Conservation (phyloP, 495 filamentous ascomycete genomes). For the Penicillium daleae region DNA sequence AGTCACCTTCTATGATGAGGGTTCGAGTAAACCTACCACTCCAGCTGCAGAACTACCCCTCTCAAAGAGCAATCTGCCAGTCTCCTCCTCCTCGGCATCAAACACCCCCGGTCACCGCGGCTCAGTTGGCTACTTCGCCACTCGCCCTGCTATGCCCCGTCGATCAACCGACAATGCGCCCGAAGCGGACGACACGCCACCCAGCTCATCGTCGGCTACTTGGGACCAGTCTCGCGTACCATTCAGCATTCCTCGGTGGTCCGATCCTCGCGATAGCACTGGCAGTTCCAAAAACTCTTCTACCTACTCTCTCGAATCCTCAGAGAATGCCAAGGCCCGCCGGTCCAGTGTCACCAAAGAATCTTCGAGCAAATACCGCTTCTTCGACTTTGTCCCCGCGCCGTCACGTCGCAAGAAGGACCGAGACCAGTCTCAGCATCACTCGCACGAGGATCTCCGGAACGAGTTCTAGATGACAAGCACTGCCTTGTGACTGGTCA, state of each 20-base stretch:
- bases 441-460: conserved; percentile 44
- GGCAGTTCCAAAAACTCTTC: conserved; percentile 54
- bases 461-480: conserved; percentile 38
- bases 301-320: conserved; percentile 50
- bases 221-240: conserved; percentile 53
- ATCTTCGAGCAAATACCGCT: conserved; percentile 51
- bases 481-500: conserved; percentile 2
- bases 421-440: conserved; percentile 44
- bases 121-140: conserved; percentile 50
- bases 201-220: conserved; percentile 55
- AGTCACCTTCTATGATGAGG: conserved; percentile 51
- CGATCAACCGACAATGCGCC: conserved; percentile 45
- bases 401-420: conserved; percentile 51
- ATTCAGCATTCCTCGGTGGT: conserved; percentile 48
- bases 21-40: conserved; percentile 43
- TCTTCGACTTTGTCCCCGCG: conserved; percentile 52
- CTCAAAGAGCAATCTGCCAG: conserved; percentile 28
- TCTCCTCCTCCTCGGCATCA: conserved; percentile 2
- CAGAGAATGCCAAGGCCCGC: conserved; percentile 45
- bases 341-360: conserved; percentile 50
- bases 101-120: conserved; percentile 40
- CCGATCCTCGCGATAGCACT: conserved; percentile 51
- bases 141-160: conserved; percentile 45
- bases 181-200: conserved; percentile 54
- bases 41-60: conserved; percentile 42